Evolutionary conservation across 192 early-diverging fungal species (phyloP), one percentile per base, ranked within the genome.

Genomic region (Entophlyctis helioformis): DNA sequence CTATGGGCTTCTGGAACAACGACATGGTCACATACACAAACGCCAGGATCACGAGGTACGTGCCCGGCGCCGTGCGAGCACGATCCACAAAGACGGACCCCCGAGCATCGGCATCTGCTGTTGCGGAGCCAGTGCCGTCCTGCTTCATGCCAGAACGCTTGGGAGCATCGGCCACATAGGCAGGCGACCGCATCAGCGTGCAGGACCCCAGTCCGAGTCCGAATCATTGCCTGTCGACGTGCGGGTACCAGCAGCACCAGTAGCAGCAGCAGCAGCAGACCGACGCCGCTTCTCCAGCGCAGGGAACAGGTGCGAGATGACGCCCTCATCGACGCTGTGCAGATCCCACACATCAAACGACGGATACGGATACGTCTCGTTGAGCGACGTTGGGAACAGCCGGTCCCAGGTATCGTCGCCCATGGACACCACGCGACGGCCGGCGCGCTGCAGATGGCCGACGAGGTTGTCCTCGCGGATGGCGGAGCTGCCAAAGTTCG

Each of bases 401-500:
- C 73, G 74, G 20, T 78, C 76, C 95, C 95, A 98, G 0, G 93
- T 97, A 45, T 97, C 91, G 57, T 97, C 93, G 41, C 93, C 93
- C 66, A 89, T 82, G 43, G 90, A 89, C 19, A 77, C 22, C 16
- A 77, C 36, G 21, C 58, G 39, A 8, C 48, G 37, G 8, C 36
- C 34, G 9, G 24, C 16, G 11, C 28, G 4, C 7, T 44, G 32
- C 23, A 76, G 41, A 34, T 79, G 69, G 19, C 56, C 47, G 7
- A 78, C 32, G 13, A 79, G 15, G 56, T 75, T 78, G 44, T 80
- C 77, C 42, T 80, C 74, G 19, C 48, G 41, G 29, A 78, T 56
- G 3, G 49, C 52, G 28, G 57, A 44, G n/a, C 60, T 59, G 15
- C 59, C 73, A 53, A 80, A 80, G 46, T 80, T 80, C 42, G 53